Conservation (phyloP, 176 grass and related monocot genomes). For the Paspalum notatum region DNA sequence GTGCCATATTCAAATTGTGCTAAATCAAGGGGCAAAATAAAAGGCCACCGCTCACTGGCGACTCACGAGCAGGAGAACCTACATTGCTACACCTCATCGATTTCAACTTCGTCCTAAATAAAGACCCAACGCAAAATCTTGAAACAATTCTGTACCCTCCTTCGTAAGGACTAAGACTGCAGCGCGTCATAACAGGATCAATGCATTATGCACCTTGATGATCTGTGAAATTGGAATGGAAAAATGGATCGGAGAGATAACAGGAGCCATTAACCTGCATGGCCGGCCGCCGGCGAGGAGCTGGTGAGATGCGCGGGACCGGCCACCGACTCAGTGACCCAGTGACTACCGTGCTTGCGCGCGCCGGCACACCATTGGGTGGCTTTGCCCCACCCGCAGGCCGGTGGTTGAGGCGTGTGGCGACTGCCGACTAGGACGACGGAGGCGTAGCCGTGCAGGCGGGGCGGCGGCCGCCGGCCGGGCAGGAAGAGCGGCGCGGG, state of each 20-base stretch:
- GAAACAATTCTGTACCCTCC: not conserved
- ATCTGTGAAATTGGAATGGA: not conserved
- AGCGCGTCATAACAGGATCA: not conserved
- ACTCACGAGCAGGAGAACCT: not conserved
- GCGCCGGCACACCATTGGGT: not conserved
- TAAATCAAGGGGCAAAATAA: not conserved
- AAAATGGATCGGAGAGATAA: not conserved
- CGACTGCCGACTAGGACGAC: not conserved
- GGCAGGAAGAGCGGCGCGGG: not conserved
- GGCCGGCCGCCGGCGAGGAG: not conserved
- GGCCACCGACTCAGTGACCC: not conserved
- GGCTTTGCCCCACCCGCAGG: not conserved
- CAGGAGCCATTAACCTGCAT: constrained; percentile 1
- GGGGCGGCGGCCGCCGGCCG: not conserved
- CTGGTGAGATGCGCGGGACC: not conserved
- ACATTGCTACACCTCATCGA: not conserved
- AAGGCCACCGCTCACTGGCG: too few relatives aligned
- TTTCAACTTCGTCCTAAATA: not conserved
- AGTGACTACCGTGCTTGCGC: not conserved
- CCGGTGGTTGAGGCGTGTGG: not conserved
- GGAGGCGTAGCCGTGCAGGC: not conserved
- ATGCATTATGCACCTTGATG: too few relatives aligned
- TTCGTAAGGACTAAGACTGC: not conserved
- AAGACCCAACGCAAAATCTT: not conserved
- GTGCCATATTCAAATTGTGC: not conserved